Percentiles rank a stretch among this genome's conserved stretches.
Conservation (phyloP, 2,329 filamentous ascomycete genomes). For the Mycogone perniciosa region DNA sequence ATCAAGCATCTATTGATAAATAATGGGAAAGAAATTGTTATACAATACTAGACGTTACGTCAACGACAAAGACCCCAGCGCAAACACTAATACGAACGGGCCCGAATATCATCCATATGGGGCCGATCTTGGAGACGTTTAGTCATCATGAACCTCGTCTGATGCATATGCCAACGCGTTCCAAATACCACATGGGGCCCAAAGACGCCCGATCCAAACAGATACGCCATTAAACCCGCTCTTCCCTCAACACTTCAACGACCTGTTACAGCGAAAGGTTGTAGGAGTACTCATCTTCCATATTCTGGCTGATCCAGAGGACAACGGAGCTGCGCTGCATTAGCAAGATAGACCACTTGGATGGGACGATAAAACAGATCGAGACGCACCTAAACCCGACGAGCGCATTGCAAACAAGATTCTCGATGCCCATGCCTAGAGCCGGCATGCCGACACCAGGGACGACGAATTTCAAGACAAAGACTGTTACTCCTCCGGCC, state of each 20-base stretch:
- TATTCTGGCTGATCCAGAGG: slow-evolving; percentile 64
- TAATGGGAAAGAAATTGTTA: too few relatives aligned
- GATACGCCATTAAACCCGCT: slow-evolving; percentile 9
- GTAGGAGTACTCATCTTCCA: slow-evolving; percentile 67
- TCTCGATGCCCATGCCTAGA: slow-evolving; percentile 59
- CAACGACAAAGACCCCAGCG: too few relatives aligned
- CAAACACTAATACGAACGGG: too few relatives aligned
- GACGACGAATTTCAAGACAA: slow-evolving; percentile 60
- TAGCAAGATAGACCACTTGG: slow-evolving; percentile 9
- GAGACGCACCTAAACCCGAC: slow-evolving; percentile 51
- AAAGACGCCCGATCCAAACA: slow-evolving; percentile 10
- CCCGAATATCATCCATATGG: too few relatives aligned
- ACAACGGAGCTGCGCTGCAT: slow-evolving; percentile 48
- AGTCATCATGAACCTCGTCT: too few relatives aligned
- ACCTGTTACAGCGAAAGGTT: slow-evolving; percentile 52
- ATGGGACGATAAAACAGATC: not conserved
- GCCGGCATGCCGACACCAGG: slow-evolving; percentile 52
- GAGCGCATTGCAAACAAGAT: slow-evolving; percentile 58
- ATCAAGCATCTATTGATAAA: too few relatives aligned
- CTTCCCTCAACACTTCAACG: not conserved
- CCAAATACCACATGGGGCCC: not conserved
- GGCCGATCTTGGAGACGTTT: too few relatives aligned
- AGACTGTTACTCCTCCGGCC: slow-evolving; percentile 62
- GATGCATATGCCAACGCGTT: too few relatives aligned
- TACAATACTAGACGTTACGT: too few relatives aligned